Conservation (phyloP, 2,329 filamentous ascomycete species). For the Fusarium sp. region DNA sequence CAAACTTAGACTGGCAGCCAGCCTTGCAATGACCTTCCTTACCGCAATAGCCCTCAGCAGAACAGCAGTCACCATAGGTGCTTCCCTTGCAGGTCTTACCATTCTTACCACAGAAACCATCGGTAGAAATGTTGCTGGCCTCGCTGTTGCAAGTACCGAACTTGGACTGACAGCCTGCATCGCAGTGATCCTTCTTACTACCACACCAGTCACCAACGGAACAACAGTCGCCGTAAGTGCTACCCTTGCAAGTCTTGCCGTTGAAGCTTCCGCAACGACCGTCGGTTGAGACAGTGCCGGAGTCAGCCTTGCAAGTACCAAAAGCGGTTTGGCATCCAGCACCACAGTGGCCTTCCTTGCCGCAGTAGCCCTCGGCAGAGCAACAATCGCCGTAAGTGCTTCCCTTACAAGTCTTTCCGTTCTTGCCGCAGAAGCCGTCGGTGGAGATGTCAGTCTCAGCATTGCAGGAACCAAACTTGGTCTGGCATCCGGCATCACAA, state of each 20-base stretch:
- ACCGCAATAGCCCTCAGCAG: background rate
- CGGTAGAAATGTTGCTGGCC: background rate
- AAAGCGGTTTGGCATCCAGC: constrained; percentile 1
- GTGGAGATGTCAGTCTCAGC: background rate
- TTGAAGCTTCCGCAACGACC: constrained; percentile 2
- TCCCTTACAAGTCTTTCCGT: constrained; percentile 3
- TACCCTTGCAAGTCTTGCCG: constrained; percentile 11
- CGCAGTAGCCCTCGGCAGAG: background rate
- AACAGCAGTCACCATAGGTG: constrained; percentile 4
- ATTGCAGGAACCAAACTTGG: background rate
- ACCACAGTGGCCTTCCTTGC: background rate
- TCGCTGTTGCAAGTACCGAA: background rate
- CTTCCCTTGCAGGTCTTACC: constrained; percentile 17
- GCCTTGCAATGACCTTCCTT: background rate
- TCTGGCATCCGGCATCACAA: constrained; percentile 1
- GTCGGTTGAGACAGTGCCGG: background rate
- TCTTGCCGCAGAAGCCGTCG: background rate
- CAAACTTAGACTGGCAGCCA: background rate
- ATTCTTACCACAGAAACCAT: constrained; percentile 18
- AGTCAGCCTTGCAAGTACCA: background rate
- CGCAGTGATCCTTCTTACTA: background rate
- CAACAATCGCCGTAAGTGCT: background rate
- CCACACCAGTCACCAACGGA: constrained; percentile 11
- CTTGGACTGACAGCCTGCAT: background rate
- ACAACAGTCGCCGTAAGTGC: constrained; percentile 7